Evolutionary conservation across 768 basidiomycete species (phyloP).

Genomic region (Tylopilus rubrobrunneus): DNA sequence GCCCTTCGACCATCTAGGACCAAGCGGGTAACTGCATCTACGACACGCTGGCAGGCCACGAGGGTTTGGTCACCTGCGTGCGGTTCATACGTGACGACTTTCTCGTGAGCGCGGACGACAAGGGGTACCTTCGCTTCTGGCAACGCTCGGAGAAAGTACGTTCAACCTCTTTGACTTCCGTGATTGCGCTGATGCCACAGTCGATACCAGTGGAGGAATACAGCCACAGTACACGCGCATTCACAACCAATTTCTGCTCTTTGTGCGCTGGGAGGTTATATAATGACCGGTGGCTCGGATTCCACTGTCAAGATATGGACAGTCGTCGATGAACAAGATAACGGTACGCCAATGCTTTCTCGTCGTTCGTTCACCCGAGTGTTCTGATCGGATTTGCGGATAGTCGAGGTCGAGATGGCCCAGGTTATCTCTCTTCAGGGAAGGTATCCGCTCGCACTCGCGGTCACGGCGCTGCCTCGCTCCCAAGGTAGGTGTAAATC

Average conservation of each 20-base stretch:
- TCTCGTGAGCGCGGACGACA: slow-evolving; percentile 74
- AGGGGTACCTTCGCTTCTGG: slow-evolving; percentile 69
- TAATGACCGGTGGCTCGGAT: slow-evolving; percentile 85
- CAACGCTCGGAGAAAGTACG: slow-evolving; percentile 29
- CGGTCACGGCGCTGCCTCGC: slow-evolving; percentile 58
- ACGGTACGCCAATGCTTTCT: slow-evolving; percentile 22
- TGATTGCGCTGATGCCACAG: slow-evolving; percentile 12
- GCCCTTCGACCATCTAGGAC: slow-evolving; percentile 35
- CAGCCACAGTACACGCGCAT: slow-evolving; percentile 55
- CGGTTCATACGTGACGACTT: slow-evolving; percentile 53
- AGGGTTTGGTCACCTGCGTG: slow-evolving; percentile 70
- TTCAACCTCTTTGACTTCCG: neutral
- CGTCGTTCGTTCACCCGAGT: neutral
- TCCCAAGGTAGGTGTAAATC: slow-evolving; percentile 50
- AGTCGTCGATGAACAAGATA: slow-evolving; percentile 27
- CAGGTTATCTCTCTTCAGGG: slow-evolving; percentile 66
- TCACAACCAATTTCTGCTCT: slow-evolving; percentile 66
- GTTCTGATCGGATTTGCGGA: neutral
- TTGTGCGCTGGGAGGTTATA: slow-evolving; percentile 40
- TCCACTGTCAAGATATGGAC: slow-evolving; percentile 74
- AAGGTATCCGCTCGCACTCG: slow-evolving; percentile 72
- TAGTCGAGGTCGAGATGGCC: slow-evolving; percentile 38
- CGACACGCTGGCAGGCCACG: slow-evolving; percentile 72
- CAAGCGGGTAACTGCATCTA: slow-evolving; percentile 34
- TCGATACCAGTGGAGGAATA: slow-evolving; percentile 52